phyloP scores from a whole-genome alignment of 1,284 basidiomycete genomes.

The Irpex sp. region DNA sequence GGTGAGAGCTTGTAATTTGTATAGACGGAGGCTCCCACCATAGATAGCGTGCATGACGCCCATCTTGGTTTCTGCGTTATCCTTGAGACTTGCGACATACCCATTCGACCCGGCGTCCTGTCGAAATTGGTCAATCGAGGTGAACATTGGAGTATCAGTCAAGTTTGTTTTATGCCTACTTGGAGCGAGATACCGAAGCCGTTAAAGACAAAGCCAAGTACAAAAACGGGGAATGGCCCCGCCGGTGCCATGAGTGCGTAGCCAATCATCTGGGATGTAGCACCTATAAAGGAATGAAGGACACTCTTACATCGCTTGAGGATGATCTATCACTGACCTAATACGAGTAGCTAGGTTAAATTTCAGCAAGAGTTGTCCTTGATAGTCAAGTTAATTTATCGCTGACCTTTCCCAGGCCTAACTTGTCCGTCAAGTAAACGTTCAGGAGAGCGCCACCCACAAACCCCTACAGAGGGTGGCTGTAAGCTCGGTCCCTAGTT shows the following conservation, averaged over 20 bases:
- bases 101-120: constrained; percentile 55
- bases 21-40: constrained; percentile 13
- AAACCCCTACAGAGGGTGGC: constrained; percentile 36
- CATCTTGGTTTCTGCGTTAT: constrained; percentile 49
- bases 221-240: constrained; percentile 60
- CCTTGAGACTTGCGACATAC: constrained; percentile 43
- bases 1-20: not conserved
- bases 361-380: not conserved
- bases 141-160: not conserved
- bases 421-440: constrained; percentile 41
- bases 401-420: constrained; percentile 52
- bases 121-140: not conserved
- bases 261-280: constrained; percentile 32
- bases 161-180: constrained; percentile 20
- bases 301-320: not conserved
- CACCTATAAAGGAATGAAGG: constrained; percentile 20
- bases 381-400: constrained; percentile 2
- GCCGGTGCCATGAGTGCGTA: constrained; percentile 53
- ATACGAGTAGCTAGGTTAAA: constrained; percentile 18
- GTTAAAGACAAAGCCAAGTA: constrained; percentile 50
- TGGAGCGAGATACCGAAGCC: constrained; percentile 59
- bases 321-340: constrained; percentile 14
- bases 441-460: constrained; percentile 42
- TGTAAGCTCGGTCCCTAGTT: not conserved
- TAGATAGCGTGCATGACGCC: constrained; percentile 53